These are phyloP conservation scores for Ceratobasidium sp. DNA, from an alignment of 1,284 basidiomycete genomes.

Conservation along the genomic window DNA sequence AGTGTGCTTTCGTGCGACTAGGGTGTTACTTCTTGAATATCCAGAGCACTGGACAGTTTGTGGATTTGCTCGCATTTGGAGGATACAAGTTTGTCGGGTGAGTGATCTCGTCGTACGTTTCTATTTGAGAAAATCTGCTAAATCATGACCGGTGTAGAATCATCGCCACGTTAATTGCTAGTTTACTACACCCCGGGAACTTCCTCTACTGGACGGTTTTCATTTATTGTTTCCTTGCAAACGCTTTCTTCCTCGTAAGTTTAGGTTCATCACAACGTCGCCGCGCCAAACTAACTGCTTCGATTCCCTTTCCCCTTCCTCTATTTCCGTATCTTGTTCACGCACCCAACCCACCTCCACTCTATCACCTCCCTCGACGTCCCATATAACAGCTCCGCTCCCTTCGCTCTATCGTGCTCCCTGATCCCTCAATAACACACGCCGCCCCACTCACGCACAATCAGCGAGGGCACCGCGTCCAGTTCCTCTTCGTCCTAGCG, in stretches of 20 bases:
- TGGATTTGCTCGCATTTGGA: constrained; percentile 82
- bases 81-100: constrained; percentile 99
- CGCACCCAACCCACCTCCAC: constrained; percentile 10
- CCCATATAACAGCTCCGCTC: constrained; percentile 76
- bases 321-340: neutral
- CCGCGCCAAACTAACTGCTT: constrained; percentile 11
- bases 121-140: constrained; percentile 21
- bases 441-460: constrained; percentile 78
- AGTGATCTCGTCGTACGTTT: constrained; percentile 43
- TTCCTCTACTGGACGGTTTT: constrained; percentile 79
- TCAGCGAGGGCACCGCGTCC: constrained; percentile 83
- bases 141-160: constrained; percentile 61
- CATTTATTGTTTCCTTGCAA: constrained; percentile 86
- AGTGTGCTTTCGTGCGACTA: constrained; percentile 88
- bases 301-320: constrained; percentile 5
- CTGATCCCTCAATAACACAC: constrained; percentile 62
- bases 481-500: constrained; percentile 79
- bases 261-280: neutral
- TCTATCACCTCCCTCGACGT: constrained; percentile 1
- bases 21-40: constrained; percentile 93
- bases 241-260: constrained; percentile 92
- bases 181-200: constrained; percentile 68
- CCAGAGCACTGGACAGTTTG: constrained; percentile 75
- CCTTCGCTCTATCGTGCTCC: constrained; percentile 88
- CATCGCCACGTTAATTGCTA: constrained; percentile 72